A percentile compares a stretch with the other conserved stretches of the same genome.
Evolutionary conservation across 1,284 basidiomycete species (phyloP).

Genomic region (Phlebopus sp.): DNA sequence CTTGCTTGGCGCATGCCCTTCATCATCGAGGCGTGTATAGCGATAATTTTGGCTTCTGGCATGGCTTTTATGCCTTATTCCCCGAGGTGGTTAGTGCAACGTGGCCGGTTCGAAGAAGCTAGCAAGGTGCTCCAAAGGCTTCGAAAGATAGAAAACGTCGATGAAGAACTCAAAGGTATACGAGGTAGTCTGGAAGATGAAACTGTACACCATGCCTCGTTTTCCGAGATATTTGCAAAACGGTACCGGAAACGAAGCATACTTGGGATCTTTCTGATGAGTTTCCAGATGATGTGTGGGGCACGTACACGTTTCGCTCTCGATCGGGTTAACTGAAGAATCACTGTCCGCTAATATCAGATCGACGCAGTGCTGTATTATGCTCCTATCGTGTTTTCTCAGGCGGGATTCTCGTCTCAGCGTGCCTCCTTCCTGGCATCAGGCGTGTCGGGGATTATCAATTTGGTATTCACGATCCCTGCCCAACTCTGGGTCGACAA

Average conservation of each 20-base stretch:
- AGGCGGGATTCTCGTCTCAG: conserved; percentile 45
- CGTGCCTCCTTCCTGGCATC: conserved; percentile 51
- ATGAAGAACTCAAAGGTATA: conserved; percentile 25
- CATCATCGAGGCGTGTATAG: conserved; percentile 40
- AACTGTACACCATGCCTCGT: conserved; percentile 16
- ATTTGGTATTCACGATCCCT: conserved; percentile 41
- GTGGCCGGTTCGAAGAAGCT: conserved; percentile 43
- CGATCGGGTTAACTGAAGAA: conserved; percentile 24
- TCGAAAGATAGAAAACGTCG: conserved; percentile 11
- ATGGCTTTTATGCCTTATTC: conserved; percentile 51
- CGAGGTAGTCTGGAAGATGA: conserved; percentile 25
- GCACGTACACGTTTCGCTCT: conserved; percentile 17
- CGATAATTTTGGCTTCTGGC: conserved; percentile 42
- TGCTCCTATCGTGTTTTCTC: conserved; percentile 49
- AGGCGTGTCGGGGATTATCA: conserved; percentile 49
- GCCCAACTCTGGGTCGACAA: conserved; percentile 43
- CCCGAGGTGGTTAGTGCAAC: conserved; percentile 48
- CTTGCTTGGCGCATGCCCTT: conserved; percentile 51
- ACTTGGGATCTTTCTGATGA: conserved; percentile 47
- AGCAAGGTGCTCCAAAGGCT: conserved; percentile 24
- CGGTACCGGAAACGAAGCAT: conserved; percentile 37
- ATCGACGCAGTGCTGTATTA: conserved; percentile 38
- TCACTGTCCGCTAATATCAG: conserved; percentile 18
- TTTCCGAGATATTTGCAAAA: conserved; percentile 31
- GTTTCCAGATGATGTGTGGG: conserved; percentile 40